Conservation (phyloP, 192 early-diverging fungal genomes). For the Pilobolus umbonatus region DNA sequence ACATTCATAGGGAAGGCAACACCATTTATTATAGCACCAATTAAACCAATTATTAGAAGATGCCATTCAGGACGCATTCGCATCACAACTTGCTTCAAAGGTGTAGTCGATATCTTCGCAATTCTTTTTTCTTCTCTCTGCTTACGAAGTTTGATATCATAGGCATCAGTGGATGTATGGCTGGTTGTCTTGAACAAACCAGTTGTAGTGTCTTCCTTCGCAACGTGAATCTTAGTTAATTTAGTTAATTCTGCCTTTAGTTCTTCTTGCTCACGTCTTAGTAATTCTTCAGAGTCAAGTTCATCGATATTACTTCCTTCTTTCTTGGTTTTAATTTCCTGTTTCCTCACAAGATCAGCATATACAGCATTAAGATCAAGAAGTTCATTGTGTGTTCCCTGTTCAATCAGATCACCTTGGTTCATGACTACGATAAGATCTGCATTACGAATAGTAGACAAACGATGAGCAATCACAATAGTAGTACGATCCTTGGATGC, state of each 20-base stretch:
- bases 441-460: slow-evolving; percentile 82
- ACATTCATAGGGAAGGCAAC: slow-evolving; percentile 72
- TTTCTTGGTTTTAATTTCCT: slow-evolving; percentile 46
- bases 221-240: slow-evolving; percentile 2
- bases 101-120: slow-evolving; percentile 43
- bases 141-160: slow-evolving; percentile 12
- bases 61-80: slow-evolving; percentile 46
- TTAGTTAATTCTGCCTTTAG: neutral
- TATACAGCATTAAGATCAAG: slow-evolving; percentile 58
- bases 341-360: slow-evolving; percentile 56
- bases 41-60: slow-evolving; percentile 48
- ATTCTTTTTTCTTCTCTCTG: slow-evolving; percentile 32
- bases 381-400: slow-evolving; percentile 74
- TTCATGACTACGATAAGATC: slow-evolving; percentile 84
- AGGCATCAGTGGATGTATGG: slow-evolving; percentile 9
- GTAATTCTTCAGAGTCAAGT: neutral
- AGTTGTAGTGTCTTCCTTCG: neutral
- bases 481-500: slow-evolving; percentile 74
- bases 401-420: slow-evolving; percentile 62
- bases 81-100: slow-evolving; percentile 48
- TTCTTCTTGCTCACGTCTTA: neutral
- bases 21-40: slow-evolving; percentile 64
- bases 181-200: neutral
- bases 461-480: slow-evolving; percentile 83
- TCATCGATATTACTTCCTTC: neutral